Evolutionary conservation across 257 asterid genomes (phyloP), one percentile per base, ranked within the genome.

Genomic region (Perilla frutescens): DNA sequence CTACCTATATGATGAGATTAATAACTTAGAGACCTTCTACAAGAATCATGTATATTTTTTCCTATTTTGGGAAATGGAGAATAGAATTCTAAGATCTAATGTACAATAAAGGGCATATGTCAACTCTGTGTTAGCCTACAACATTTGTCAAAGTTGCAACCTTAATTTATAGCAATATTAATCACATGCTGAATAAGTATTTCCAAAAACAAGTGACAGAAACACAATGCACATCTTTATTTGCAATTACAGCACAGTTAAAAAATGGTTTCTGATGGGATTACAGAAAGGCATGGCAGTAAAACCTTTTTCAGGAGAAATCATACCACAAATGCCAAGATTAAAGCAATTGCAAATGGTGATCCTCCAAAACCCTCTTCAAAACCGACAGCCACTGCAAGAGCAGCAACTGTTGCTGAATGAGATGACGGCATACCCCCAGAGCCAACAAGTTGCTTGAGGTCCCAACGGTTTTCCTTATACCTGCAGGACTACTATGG

Each of bases 361-460:
- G 97, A 82, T 71, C 94, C 93, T 73, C 93, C 98, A 55, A 92
- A 95, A 45, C 99, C 97, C 6, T 92, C 98, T 72, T 77, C 87
- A 67, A 90, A 71, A 68, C 99, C 97, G n/a, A 90, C 84, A 51
- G 96, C 96, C 54, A 86, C 72, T 0, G 98, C 92, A 48, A 95
- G 93, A 71, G 99, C 98, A 68, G 91, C 76, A 71, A 90, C 99
- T 6, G 99, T 92, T 66, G 99, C 81, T 36, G 99, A 88, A 89
- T 95, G 98, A 74, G 99, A 92, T 1, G 99, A 95, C 0, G 99
- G 99, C 99, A 95, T 95, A 8, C 99, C 99, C 8, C 99, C 99
- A 1, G 99, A 90, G 70, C 90, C 98, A 73, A 92, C 56, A 31
- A 95, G 92, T 82, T 79, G 87, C 85, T 84, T 90, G 53, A 86